Evolutionary conservation across 495 filamentous ascomycete genomes (phyloP).

Genomic region (Halenospora varia): DNA sequence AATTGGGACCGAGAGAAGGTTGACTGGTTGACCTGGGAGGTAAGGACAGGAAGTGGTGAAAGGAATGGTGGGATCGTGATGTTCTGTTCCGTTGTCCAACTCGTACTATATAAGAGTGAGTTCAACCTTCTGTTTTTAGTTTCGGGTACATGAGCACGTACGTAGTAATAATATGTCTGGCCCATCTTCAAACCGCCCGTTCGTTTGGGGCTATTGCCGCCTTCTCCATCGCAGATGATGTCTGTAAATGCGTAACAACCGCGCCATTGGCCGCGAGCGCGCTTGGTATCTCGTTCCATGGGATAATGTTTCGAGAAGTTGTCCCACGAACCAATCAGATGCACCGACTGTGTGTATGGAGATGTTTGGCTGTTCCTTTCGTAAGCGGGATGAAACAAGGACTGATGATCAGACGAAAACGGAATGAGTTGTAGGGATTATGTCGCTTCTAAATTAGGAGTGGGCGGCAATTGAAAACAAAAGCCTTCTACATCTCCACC

Average conservation of each 20-base stretch:
- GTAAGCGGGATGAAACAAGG: slow-evolving; percentile 27
- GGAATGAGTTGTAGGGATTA: background rate
- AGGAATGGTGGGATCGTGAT: slow-evolving; percentile 63
- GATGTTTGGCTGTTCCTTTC: slow-evolving; percentile 54
- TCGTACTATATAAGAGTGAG: slow-evolving; percentile 50
- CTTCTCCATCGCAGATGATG: slow-evolving; percentile 76
- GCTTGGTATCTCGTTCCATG: slow-evolving; percentile 72
- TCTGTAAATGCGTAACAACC: slow-evolving; percentile 82
- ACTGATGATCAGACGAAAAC: slow-evolving; percentile 5
- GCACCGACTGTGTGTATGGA: slow-evolving; percentile 64
- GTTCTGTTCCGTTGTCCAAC: slow-evolving; percentile 69
- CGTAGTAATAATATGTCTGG: slow-evolving; percentile 92
- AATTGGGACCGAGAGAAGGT: slow-evolving; percentile 74
- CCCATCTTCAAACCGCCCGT: slow-evolving; percentile 86
- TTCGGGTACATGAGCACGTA: slow-evolving; percentile 40
- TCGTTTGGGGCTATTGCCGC: slow-evolving; percentile 50
- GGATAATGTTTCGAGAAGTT: slow-evolving; percentile 75
- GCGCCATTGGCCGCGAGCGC: slow-evolving; percentile 70
- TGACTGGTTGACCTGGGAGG: slow-evolving; percentile 80
- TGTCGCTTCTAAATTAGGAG: slow-evolving; percentile 8
- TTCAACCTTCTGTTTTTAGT: slow-evolving; percentile 19
- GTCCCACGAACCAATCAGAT: slow-evolving; percentile 89
- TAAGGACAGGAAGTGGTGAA: slow-evolving; percentile 79
- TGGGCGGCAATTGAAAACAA: slow-evolving; percentile 11
- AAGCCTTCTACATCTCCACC: background rate